Evolutionary conservation across 345 rosid species (phyloP).

Genomic region (Salix purpurea): DNA sequence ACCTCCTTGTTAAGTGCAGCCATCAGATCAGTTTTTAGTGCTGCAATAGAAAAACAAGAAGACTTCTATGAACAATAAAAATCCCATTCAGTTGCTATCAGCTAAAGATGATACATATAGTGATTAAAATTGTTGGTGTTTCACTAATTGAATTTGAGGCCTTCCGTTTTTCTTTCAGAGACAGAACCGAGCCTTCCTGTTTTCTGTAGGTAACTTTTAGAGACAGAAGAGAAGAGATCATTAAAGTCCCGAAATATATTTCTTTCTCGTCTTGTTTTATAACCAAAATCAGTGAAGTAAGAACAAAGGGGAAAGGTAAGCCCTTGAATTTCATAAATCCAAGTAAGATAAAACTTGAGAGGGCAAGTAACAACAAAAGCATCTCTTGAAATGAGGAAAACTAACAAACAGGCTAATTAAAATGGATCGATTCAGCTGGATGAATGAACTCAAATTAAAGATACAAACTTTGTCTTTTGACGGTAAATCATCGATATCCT

Average conservation of each 20-base stretch:
- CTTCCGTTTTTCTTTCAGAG: background rate
- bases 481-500: background rate
- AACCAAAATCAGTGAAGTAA: background rate
- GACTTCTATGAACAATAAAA: background rate
- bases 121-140: background rate
- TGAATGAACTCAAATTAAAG: background rate
- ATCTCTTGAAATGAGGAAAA: background rate
- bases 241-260: background rate
- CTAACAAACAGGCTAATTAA: background rate
- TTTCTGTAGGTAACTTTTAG: background rate
- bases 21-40: constrained; percentile 72
- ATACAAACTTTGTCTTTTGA: background rate
- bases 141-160: background rate
- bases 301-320: background rate
- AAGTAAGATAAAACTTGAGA: background rate
- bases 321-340: background rate
- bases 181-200: background rate
- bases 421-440: background rate
- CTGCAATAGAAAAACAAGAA: constrained; percentile 33
- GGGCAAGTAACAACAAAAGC: background rate
- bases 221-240: background rate
- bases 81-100: background rate
- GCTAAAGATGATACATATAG: background rate
- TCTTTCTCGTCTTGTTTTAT: background rate
- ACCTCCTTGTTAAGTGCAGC: constrained; percentile 70